phyloP scores from a whole-genome alignment of 2,329 filamentous ascomycete genomes.

The Chaetomium strumarium region DNA sequence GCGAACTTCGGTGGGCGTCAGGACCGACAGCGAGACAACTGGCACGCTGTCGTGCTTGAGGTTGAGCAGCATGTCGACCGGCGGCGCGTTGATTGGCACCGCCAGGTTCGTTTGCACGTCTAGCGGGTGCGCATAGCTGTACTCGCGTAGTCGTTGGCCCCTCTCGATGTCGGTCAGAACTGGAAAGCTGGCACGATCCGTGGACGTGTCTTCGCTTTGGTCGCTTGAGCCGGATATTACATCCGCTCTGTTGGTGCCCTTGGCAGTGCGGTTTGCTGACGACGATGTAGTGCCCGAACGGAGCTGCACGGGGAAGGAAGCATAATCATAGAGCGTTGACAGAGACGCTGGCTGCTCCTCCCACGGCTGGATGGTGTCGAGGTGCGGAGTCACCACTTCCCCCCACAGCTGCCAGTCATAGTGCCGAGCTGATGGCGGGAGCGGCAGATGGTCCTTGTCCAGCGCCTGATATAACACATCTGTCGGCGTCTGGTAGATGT shows the following conservation, averaged over 20 bases:
- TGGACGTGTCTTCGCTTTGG: neutral
- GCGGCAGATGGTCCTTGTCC: neutral
- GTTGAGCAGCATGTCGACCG: constrained; percentile 33
- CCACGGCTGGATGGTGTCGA: constrained; percentile 13
- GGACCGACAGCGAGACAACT: constrained; percentile 32
- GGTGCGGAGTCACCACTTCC: neutral
- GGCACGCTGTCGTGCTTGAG: constrained; percentile 28
- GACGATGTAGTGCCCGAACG: neutral
- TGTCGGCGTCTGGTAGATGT: constrained; percentile 15
- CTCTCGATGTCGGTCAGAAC: constrained; percentile 1
- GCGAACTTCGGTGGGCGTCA: constrained; percentile 38
- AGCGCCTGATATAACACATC: constrained; percentile 2
- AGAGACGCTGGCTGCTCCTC: constrained; percentile 3
- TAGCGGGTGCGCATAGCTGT: constrained; percentile 26
- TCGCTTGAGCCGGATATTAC: neutral
- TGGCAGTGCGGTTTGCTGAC: neutral
- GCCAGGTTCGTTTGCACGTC: constrained; percentile 24
- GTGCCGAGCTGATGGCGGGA: constrained; percentile 5
- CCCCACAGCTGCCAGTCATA: constrained; percentile 16
- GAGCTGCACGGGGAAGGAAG: neutral
- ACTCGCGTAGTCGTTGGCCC: constrained; percentile 22
- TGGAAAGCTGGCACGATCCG: neutral
- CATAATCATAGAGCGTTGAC: neutral
- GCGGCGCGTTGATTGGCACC: constrained; percentile 33
- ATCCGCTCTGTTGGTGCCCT: neutral